Percentiles rank a stretch among this genome's conserved stretches.
Conservation (phyloP, 352 stramenopile species). For the Blastocystis sp. region DNA sequence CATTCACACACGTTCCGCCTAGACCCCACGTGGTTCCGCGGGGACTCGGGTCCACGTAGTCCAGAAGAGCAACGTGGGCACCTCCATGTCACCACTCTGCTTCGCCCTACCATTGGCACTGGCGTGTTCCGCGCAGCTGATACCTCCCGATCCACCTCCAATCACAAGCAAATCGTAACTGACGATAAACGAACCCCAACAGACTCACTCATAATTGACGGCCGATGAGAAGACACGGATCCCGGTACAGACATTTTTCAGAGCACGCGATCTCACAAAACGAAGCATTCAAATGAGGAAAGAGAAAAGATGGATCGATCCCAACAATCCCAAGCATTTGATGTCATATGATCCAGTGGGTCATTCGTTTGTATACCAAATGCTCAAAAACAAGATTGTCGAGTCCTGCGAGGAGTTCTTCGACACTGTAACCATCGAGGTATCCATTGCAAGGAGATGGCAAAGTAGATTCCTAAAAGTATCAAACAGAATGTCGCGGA, state of each 20-base stretch:
- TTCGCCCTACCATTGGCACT: slow-evolving; percentile 4
- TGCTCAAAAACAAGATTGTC: not conserved
- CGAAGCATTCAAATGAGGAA: not conserved
- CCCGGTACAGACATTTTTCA: not conserved
- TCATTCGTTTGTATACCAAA: too few relatives aligned
- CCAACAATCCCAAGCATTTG: not conserved
- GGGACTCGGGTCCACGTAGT: slow-evolving; percentile 84
- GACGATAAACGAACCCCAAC: not conserved
- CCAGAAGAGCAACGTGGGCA: slow-evolving; percentile 76
- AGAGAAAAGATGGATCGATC: not conserved
- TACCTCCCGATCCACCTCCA: slow-evolving; percentile 60
- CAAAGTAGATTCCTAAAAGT: not conserved
- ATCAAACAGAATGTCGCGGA: not conserved
- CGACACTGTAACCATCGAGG: not conserved
- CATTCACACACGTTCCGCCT: slow-evolving; percentile 93
- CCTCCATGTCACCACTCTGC: not conserved
- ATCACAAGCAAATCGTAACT: slow-evolving; percentile 60
- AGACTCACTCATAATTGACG: not conserved
- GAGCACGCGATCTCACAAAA: not conserved
- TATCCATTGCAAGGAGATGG: not conserved
- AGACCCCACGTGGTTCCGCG: slow-evolving; percentile 77
- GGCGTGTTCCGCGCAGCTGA: slow-evolving; percentile 59
- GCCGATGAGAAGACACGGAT: not conserved
- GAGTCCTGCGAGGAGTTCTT: slow-evolving; percentile 23
- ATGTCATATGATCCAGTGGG: not conserved